Base-by-base conservation (phyloP, 257 asterid genomes). In the Capsicum chinense region DNA sequence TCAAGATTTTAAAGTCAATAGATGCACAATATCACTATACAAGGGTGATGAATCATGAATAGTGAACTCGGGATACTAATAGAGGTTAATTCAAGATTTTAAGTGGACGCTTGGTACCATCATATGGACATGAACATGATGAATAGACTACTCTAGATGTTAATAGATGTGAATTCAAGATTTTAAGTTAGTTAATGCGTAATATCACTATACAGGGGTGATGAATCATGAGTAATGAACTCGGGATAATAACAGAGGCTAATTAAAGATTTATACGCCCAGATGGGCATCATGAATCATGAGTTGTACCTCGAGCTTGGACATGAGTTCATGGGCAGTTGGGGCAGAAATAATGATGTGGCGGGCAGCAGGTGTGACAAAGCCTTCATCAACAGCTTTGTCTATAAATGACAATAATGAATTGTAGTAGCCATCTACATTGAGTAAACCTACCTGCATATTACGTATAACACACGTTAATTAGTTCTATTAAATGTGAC, bases 301-400 rank as follows among this genome's bases (percentile, higher is more conserved):
- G 79, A 19, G 56, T 50, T 9, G 87, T 91, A 93, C 99, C 99
- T 95, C 97, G 79, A 95, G 97, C 88, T 91, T 90, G 80, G 97
- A 90, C 93, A 95, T 90, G 83, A 95, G 99, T 86, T 93, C 98
- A 14, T 89, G 97, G 92, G 97, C 95, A 91, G 97, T 91, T 26
- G 71, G 99, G 91, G 99, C 97, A 86, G 99, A 95, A 2, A 94
- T 92, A 89, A 95, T 92, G 56, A 95, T 95, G 86, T 92, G 97
- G 63, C 99, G 99, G 92, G 98, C 99, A 91, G 97, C 88, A 2
- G 97, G 94, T 16, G 95, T 79, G 56, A 95, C 86, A 87, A 95
- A 95, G 8, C 97, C 99, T 83, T 95, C 99, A 83, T 94, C 98
- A 83, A 95, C 99, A 79, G 99, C 98, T 86, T 95, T 95, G 94